Conservation (phyloP, 2,329 filamentous ascomycete genomes). For the Beauveria varroae region DNA sequence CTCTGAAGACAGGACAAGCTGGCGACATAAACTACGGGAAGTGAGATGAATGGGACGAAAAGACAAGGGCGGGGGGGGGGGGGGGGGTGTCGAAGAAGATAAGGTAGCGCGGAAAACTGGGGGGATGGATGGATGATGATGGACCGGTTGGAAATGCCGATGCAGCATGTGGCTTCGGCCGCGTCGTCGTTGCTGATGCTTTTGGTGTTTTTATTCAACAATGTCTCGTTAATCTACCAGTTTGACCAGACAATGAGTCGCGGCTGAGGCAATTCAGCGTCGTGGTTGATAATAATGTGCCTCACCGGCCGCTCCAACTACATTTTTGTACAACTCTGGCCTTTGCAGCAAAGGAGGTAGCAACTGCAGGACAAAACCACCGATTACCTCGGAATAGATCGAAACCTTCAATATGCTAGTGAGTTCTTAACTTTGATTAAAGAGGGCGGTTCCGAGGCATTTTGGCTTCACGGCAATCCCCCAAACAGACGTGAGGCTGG, state of each 20-base stretch:
- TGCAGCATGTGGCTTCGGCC: background rate
- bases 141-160: conserved; percentile 5
- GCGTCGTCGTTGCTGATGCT: background rate
- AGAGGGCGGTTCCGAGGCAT: background rate
- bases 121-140: background rate
- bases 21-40: background rate
- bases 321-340: background rate
- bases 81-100: conserved; percentile 4
- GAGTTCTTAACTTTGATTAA: no score
- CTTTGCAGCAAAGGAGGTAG: background rate
- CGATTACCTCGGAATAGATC: background rate
- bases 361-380: background rate
- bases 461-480: background rate
- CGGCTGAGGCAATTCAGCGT: background rate
- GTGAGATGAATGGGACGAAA: conserved; percentile 1
- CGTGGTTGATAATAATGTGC: background rate
- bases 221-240: no score
- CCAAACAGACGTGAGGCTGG: background rate
- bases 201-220: no score
- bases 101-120: background rate
- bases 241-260: background rate
- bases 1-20: background rate
- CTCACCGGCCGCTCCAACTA: background rate
- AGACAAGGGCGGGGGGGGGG: background rate
- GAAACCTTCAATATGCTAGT: background rate